Base-by-base conservation (phyloP, 768 basidiomycete species). In the Psilocybe azurescens region DNA sequence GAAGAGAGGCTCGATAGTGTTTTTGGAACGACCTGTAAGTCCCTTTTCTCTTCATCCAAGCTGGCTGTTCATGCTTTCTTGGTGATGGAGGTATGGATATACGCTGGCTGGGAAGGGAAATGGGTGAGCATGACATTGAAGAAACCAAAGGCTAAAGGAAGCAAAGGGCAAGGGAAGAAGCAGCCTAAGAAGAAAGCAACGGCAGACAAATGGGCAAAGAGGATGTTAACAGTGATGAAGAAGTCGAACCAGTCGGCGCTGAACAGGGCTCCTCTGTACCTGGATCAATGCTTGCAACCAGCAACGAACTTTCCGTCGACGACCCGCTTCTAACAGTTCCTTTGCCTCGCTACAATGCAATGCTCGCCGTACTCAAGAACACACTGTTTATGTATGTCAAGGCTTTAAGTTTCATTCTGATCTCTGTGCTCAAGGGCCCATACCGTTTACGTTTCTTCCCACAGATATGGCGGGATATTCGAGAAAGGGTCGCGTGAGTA, bases 391-490 rank as follows among this genome's bases (percentile, higher is more conserved):
- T 96, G 92, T 93, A 60, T 18, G 91, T 76, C 30, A 7, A 18
- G 29, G 6, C 41, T 5, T 13, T n/a, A 8, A 24, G 24, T 48
- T 39, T 32, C 38, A 11, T 46, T 9, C 16, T 14, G 3, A 24
- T 32, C 44, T 38, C 54, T 20, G 16, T 53, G 24, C 48, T 48
- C 24, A 44, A 50, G 9, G 24, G 14, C 38, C 8, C 3, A 50
- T 5, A 10, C n/a, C 18, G 0, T 11, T 41, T 9, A 9, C 18
- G 9, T 5, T 46, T 24, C 8, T 16, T 49, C 38, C 11, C 30
- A 3, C 61, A 92, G 93, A 58, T 96, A 96, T 68, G 94, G 95
- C 9, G 94, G 95, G 0, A 96, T 96, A 16, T 90, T 87, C 66
- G 95, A 97, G 73, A 82, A 86, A 14, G 90, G 93, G 0, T 81